A percentile compares a stretch with the other conserved stretches of the same genome.
Evolutionary conservation across 768 basidiomycete species (phyloP).

Genomic region (Leucocoprinus birnbaumii): DNA sequence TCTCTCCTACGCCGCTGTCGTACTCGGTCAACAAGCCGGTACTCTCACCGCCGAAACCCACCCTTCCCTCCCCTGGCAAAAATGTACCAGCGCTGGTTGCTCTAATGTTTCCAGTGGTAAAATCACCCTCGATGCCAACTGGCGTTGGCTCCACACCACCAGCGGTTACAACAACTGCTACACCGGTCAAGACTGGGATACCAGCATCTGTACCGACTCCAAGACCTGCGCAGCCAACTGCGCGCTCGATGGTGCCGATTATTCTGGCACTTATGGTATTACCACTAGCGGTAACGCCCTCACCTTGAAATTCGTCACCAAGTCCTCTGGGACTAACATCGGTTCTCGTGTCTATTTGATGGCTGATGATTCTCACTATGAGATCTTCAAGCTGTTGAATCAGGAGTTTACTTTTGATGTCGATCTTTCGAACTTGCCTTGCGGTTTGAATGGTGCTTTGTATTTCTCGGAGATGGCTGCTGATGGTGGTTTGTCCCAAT

Average conservation of each 20-base stretch:
- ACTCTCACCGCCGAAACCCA: conserved; percentile 37
- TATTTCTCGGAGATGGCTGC: conserved; percentile 18
- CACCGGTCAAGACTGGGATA: conserved; percentile 25
- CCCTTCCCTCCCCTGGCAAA: conserved; percentile 33
- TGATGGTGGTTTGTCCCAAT: conserved; percentile 18
- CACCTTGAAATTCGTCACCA: conserved; percentile 36
- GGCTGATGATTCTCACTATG: conserved; percentile 16
- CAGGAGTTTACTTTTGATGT: conserved; percentile 21
- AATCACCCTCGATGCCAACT: conserved; percentile 41
- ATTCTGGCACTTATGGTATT: conserved; percentile 24
- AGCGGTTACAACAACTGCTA: conserved; percentile 24
- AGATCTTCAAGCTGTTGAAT: conserved; percentile 21
- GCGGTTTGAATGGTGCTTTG: conserved; percentile 4
- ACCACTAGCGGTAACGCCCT: conserved; percentile 35
- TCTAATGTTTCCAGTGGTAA: conserved; percentile 16
- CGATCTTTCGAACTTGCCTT: conserved; percentile 19
- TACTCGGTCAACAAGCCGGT: conserved; percentile 39
- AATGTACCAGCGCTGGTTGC: conserved; percentile 33
- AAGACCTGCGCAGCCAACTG: conserved; percentile 33
- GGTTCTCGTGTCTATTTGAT: conserved; percentile 20
- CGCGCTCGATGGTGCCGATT: conserved; percentile 30
- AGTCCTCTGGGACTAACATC: conserved; percentile 15
- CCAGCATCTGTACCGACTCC: conserved; percentile 36
- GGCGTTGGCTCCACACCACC: conserved; percentile 37
- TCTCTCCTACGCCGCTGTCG: conserved; percentile 14